Evolutionary conservation across 2,329 filamentous ascomycete species (phyloP), one percentile per base, ranked within the genome.

Genomic region (Hymenoscyphus infarciens): DNA sequence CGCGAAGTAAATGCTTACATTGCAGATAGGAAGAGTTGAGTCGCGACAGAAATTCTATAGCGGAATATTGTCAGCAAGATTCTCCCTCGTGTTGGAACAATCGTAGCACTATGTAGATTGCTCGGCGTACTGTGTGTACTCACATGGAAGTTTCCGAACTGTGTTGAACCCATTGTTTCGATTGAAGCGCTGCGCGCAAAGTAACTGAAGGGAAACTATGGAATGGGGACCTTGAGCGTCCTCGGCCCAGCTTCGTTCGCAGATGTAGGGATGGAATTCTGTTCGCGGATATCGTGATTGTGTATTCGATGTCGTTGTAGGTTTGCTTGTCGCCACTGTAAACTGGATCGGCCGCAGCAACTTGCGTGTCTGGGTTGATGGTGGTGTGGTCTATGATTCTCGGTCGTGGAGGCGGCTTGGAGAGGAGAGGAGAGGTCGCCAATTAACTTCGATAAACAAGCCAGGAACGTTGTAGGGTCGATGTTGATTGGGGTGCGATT

Each of bases 1-100:
- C 7, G 29, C 29, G 45, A 13, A 35, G 15, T 33, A 10, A 29
- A 29, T 60, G 84, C 88, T 72, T 83, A 93, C 90, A 83, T 94
- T 94, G 82, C 90, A 95, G 71, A 94, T 81, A 61, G 91, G 90
- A 71, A 94, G 81, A 63, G 90, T 93, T 71, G 90, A 90, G 79
- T 93, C 90, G 75, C 85, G 88, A 82, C 91, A 95, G 76, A 95
- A 93, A 74, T 89, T 80, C 90, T 94, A 73, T 63, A 56, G 59
- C 52, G 65, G 69, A 69, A 65, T 59, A 61, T 27, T 27, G 56
- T 68, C 64, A 68, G 66, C 35, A 39, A 38, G 22, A 25, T 16
- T 38, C 27, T 27, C n/a, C 55, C 31, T 35, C 10, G 29, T 19
- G 16, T 15, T 13, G 19, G n/a, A 52, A 11, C 5, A 29, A 42